phyloP scores from a whole-genome alignment of 2,329 filamentous ascomycete species.

The Penicillium brevicompactum region DNA sequence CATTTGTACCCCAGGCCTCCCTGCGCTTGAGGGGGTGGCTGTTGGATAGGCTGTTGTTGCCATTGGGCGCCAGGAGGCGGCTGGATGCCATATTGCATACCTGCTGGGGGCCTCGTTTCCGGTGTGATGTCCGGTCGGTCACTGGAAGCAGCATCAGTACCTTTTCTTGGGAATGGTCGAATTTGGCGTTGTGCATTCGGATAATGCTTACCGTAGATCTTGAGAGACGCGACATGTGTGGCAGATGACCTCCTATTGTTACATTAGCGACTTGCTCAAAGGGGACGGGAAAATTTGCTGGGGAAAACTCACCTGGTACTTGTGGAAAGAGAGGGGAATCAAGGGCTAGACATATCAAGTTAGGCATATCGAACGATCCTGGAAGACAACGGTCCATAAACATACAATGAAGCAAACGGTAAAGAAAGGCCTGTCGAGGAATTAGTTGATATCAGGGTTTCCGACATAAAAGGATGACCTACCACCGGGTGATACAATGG shows the following conservation, averaged over 20 bases:
- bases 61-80: slow-evolving; percentile 28
- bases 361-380: slow-evolving; percentile 8
- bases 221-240: slow-evolving; percentile 42
- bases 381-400: background rate
- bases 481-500: slow-evolving; percentile 48
- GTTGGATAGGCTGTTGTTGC: slow-evolving; percentile 14
- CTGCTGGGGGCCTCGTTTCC: slow-evolving; percentile 35
- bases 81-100: slow-evolving; percentile 28
- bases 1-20: slow-evolving; percentile 14
- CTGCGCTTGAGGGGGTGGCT: slow-evolving; percentile 22
- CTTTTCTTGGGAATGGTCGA: background rate
- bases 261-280: background rate
- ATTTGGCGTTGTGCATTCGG: background rate
- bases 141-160: slow-evolving; percentile 19
- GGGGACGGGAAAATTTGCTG: background rate
- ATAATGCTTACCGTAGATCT: slow-evolving; percentile 35
- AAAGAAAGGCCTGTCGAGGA: slow-evolving; percentile 43
- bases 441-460: slow-evolving; percentile 7
- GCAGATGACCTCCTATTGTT: slow-evolving; percentile 39
- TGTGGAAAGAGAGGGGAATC: slow-evolving; percentile 42
- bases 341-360: slow-evolving; percentile 32
- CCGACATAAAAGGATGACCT: slow-evolving; percentile 12
- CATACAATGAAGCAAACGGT: slow-evolving; percentile 49
- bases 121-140: slow-evolving; percentile 43
- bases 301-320: slow-evolving; percentile 38